Base-by-base conservation (phyloP, 2,329 filamentous ascomycete genomes). In the Ophiobolus disseminans region DNA sequence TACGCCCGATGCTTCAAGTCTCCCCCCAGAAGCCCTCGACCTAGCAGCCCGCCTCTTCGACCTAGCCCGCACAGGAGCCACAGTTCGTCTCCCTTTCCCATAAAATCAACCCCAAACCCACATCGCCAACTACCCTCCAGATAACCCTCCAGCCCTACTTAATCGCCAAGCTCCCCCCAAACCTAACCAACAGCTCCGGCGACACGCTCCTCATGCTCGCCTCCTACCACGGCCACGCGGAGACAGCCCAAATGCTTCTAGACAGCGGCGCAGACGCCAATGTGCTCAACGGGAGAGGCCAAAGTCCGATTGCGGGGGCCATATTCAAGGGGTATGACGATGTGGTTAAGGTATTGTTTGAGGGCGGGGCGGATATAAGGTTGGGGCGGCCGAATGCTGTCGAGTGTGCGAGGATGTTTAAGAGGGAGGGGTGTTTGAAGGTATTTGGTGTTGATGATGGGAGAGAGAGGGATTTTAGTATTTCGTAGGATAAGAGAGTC, bases 161-260 rank as follows among this genome's bases (percentile, higher is more conserved):
- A 28, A 76, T 79, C 1, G 84, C 83, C 2, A 87, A 88, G 1
- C 75, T 90, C 20, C 87, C 87, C 0, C 76, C 82, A 1, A 90
- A 89, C 61, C 76, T 90, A 69, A 89, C 86, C 17, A 90, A 90
- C 61, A 81, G 87, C 40, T 86, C 88, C 55, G 88, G 87, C 39
- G 87, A 91, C 66, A 88, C 82, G n/a, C 71, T 90, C 51, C 76
- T 90, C 50, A 91, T 91, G 88, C 80, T 91, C 1, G 84, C 87
- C 0, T 80, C 86, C 0, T 90, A 90, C 60, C 81, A 89, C 57
- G 86, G 86, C 9, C 84, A 89, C 45, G 77, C 80, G 1, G 76
- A 81, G 0, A 78, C 88, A 0, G 84, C 86, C 20, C 76, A 75
- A 37, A 75, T 87, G 49, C 78, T 90, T 9, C 69, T 90, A 1